phyloP scores from a whole-genome alignment of 2,329 filamentous ascomycete species.

The Exserohilum rostratum region DNA sequence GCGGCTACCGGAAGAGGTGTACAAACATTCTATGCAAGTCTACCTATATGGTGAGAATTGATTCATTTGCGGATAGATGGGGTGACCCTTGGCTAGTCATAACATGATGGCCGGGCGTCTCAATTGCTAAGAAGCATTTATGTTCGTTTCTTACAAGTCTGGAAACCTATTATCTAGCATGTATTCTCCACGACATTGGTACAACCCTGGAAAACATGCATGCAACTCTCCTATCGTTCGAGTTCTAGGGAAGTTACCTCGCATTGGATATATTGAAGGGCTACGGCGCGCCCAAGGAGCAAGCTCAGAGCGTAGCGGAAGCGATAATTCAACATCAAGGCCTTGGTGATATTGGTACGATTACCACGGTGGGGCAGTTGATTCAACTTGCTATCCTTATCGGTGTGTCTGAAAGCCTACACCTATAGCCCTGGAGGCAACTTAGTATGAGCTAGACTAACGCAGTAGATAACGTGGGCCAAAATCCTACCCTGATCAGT shows the following conservation, averaged over 20 bases:
- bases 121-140: neutral
- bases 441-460: neutral
- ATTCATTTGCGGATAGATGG: neutral
- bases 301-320: constrained; percentile 6
- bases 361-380: constrained; percentile 1
- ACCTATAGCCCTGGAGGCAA: no score
- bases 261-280: constrained; percentile 1
- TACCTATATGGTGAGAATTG: constrained; percentile 1
- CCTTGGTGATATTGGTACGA: constrained; percentile 1
- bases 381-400: constrained; percentile 3
- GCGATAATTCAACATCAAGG: constrained; percentile 8
- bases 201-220: constrained; percentile 1
- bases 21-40: constrained; percentile 5
- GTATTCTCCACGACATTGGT: constrained; percentile 8
- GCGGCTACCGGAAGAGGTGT: neutral
- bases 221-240: constrained; percentile 2
- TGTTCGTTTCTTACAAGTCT: neutral
- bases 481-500: neutral
- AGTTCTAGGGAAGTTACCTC: constrained; percentile 6
- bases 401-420: neutral
- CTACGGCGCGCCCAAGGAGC: neutral
- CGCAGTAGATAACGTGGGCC: constrained; percentile 3
- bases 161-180: constrained; percentile 6
- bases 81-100: neutral
- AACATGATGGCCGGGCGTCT: neutral